Evolutionary conservation across 352 stramenopile genomes (phyloP).

Genomic region (Globisporangium canariense): DNA sequence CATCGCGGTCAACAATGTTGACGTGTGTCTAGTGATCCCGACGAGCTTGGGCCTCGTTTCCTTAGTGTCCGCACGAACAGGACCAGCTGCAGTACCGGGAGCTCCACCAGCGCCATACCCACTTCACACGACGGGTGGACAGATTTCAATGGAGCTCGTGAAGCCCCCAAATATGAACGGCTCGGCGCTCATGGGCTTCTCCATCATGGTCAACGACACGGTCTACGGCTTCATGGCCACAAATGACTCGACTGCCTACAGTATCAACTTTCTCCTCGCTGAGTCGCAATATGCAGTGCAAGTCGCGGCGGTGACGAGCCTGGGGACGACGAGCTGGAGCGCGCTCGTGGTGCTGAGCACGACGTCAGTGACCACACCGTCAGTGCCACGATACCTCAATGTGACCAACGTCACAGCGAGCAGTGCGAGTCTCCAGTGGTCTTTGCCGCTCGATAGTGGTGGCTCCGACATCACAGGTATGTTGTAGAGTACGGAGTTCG

Average conservation of each 20-base stretch:
- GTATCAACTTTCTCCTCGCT: constrained; percentile 27
- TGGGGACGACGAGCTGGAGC: constrained; percentile 41
- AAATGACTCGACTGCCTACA: constrained; percentile 22
- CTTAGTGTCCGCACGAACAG: constrained; percentile 24
- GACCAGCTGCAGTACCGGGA: constrained; percentile 28
- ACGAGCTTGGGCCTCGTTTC: constrained; percentile 16
- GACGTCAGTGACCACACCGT: constrained; percentile 24
- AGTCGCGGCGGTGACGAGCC: constrained; percentile 35
- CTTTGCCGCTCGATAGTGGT: constrained; percentile 36
- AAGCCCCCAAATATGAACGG: constrained; percentile 53
- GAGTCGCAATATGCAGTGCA: constrained; percentile 31
- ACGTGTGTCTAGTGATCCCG: constrained; percentile 35
- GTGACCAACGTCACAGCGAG: constrained; percentile 36
- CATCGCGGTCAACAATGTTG: constrained; percentile 41
- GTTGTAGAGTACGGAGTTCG: too few species aligned
- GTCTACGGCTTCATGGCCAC: constrained; percentile 21
- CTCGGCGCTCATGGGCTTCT: constrained; percentile 39
- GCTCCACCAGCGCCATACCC: constrained; percentile 45
- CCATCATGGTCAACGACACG: constrained; percentile 25
- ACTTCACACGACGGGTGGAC: constrained; percentile 43
- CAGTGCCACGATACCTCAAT: constrained; percentile 25
- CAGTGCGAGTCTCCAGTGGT: constrained; percentile 34
- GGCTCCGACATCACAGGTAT: constrained; percentile 41
- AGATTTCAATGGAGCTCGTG: constrained; percentile 41
- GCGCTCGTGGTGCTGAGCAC: constrained; percentile 22